phyloP scores from a whole-genome alignment of 2,329 filamentous ascomycete genomes.

The Trichoderma harzianum region DNA sequence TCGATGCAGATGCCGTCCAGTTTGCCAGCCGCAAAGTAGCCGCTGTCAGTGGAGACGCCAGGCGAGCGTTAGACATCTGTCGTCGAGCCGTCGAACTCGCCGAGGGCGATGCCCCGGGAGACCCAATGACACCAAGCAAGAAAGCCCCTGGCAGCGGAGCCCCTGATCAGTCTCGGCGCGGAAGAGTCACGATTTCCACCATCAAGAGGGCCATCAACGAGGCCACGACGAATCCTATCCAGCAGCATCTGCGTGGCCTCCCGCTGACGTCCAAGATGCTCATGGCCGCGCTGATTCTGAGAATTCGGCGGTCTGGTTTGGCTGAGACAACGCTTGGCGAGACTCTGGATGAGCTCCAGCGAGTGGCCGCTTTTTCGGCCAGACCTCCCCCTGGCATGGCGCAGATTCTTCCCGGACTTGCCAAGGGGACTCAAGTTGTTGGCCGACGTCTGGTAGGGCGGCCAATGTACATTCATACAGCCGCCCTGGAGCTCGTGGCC shows the following conservation, averaged over 20 bases:
- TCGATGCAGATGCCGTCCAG: slow-evolving; percentile 89
- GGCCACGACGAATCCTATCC: slow-evolving; percentile 86
- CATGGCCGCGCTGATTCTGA: slow-evolving; percentile 74
- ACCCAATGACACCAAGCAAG: slow-evolving; percentile 62
- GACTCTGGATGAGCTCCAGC: slow-evolving; percentile 71
- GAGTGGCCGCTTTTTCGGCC: slow-evolving; percentile 35
- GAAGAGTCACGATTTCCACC: slow-evolving; percentile 82
- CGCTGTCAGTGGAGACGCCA: slow-evolving; percentile 89
- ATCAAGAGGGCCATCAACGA: slow-evolving; percentile 94
- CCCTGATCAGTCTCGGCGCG: slow-evolving; percentile 28
- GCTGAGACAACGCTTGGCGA: slow-evolving; percentile 86
- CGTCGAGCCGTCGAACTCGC: slow-evolving; percentile 91
- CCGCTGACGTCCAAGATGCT: slow-evolving; percentile 82
- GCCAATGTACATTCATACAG: slow-evolving; percentile 55
- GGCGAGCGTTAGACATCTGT: slow-evolving; percentile 91
- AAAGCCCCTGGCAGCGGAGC: slow-evolving; percentile 28
- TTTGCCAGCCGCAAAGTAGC: slow-evolving; percentile 97
- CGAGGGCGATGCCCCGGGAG: slow-evolving; percentile 61
- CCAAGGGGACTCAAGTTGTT: slow-evolving; percentile 26
- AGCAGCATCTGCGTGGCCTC: slow-evolving; percentile 80
- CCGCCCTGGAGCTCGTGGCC: slow-evolving; percentile 79
- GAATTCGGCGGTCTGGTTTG: slow-evolving; percentile 77
- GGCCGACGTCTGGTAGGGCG: slow-evolving; percentile 32
- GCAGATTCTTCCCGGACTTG: slow-evolving; percentile 32
- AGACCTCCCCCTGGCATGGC: slow-evolving; percentile 37